Conservation (phyloP, 2,329 filamentous ascomycete species). For the Alternaria brassicae region DNA sequence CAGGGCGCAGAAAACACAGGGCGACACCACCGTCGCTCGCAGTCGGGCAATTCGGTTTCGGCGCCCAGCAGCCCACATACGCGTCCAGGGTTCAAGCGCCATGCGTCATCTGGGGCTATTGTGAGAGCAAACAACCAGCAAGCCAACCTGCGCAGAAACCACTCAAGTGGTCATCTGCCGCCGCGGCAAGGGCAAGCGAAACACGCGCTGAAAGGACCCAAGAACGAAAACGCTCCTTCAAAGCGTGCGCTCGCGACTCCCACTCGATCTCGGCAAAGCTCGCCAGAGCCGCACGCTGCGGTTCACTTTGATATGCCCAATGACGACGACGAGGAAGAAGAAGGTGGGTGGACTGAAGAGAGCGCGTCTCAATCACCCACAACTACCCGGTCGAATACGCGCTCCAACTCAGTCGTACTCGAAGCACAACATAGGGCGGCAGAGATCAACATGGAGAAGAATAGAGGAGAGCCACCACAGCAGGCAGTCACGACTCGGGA, state of each 20-base stretch:
- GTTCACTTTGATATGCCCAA: constrained; percentile 53
- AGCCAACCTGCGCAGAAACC: constrained; percentile 50
- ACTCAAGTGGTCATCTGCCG: constrained; percentile 56
- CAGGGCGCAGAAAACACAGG: constrained; percentile 35
- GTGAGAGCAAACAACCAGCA: constrained; percentile 44
- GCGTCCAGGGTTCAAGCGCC: constrained; percentile 53
- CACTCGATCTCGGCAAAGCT: constrained; percentile 40
- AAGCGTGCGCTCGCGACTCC: constrained; percentile 43
- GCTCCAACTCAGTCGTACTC: constrained; percentile 50
- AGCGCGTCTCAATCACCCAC: constrained; percentile 52
- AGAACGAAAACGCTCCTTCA: constrained; percentile 39
- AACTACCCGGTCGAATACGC: constrained; percentile 51
- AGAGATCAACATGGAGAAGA: constrained; percentile 33
- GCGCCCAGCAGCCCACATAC: constrained; percentile 44
- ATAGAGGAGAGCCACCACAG: constrained; percentile 27
- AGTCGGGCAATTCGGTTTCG: constrained; percentile 48
- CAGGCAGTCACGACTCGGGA: constrained; percentile 18
- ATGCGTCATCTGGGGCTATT: constrained; percentile 51
- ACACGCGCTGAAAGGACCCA: constrained; percentile 48
- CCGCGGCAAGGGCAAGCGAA: constrained; percentile 51
- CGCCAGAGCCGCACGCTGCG: constrained; percentile 47
- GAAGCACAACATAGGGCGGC: constrained; percentile 41
- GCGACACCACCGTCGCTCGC: constrained; percentile 49
- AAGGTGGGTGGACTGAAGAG: constrained; percentile 52
- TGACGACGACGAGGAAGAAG: constrained; percentile 37